Base-by-base conservation (phyloP, 768 basidiomycete species). In the Auriscalpium vulgare region DNA sequence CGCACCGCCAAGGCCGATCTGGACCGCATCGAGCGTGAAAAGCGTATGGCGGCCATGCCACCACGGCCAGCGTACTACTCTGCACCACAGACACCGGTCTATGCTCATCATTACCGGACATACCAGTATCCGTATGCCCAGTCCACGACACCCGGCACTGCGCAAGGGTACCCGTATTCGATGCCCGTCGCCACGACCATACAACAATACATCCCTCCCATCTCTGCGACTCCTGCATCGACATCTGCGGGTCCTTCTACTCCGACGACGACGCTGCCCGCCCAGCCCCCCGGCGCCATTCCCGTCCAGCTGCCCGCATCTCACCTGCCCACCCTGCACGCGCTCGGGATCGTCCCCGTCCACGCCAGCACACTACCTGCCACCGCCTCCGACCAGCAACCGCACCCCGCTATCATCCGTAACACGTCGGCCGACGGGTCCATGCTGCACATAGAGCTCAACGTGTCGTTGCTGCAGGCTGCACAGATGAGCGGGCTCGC, bases 401-500 rank as follows among this genome's bases (percentile, higher is more conserved):
- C 82, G 62, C 85, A 88, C 0, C 77, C 85, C n/a, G 88, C 87
- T n/a, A 79, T 91, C 14, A 73, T 91, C 50, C 79, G 84, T 40
- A 84, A 87, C 34, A 84, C 85, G 1, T 82, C 83, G 3, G 78
- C 82, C 8, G 83, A 88, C 63, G 88, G 88, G 11, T 78, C 80
- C 17, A 82, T 85, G 75, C 68, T 90, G 56, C 86, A 78, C 65
- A 71, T 92, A 53, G 89, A 91, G 59, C 87, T 92, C 65, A 90
- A 91, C 58, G 81, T 90, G 34, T 82, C 83, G 14, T 69, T 84
- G 17, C 73, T 92, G 54, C 85, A 88, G 67, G 75, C 82, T 16
- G 73, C 80, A n/a, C 89, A 91, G 64, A 85, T 87, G 82, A 87
- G 78, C 65, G 87, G 87, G 13, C 63, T 90, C 60, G 86, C 86